Evolutionary conservation across 1,139 yeast species (phyloP).

Genomic region (Pichia sp.): DNA sequence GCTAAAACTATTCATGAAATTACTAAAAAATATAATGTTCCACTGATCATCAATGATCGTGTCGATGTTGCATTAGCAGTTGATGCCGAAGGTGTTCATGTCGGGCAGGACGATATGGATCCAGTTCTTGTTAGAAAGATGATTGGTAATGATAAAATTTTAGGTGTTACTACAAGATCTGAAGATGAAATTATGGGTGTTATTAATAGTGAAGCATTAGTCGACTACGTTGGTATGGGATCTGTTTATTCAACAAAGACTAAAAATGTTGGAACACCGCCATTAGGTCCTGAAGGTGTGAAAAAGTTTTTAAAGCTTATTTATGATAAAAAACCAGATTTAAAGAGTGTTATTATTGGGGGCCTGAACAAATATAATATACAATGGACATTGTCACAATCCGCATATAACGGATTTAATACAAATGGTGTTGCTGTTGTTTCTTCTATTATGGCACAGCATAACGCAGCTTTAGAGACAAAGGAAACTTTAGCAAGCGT

Average conservation of each 20-base stretch:
- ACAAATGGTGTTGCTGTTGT: slow-evolving; percentile 84
- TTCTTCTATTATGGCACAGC: slow-evolving; percentile 73
- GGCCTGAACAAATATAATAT: slow-evolving; percentile 69
- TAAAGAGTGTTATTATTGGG: slow-evolving; percentile 77
- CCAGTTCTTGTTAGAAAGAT: slow-evolving; percentile 53
- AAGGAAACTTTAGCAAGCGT: slow-evolving; percentile 14
- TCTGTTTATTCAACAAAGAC: slow-evolving; percentile 73
- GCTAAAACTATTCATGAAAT: slow-evolving; percentile 59
- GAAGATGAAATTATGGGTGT: slow-evolving; percentile 55
- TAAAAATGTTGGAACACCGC: slow-evolving; percentile 45
- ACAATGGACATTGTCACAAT: slow-evolving; percentile 47
- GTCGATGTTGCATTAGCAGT: slow-evolving; percentile 86
- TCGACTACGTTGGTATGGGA: slow-evolving; percentile 83
- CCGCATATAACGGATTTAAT: slow-evolving; percentile 41
- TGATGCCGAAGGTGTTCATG: slow-evolving; percentile 79
- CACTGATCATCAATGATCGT: slow-evolving; percentile 81
- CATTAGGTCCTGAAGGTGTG: slow-evolving; percentile 66
- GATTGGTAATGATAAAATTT: slow-evolving; percentile 66
- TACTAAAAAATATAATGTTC: slow-evolving; percentile 56
- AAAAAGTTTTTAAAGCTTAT: slow-evolving; percentile 48
- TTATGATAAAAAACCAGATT: slow-evolving; percentile 33
- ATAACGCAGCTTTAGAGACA: slow-evolving; percentile 40
- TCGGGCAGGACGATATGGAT: slow-evolving; percentile 91
- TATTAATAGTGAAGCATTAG: slow-evolving; percentile 38
- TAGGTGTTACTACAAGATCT: slow-evolving; percentile 73